Base-by-base conservation (phyloP, 148 eudicot species). In the Rheum nobile region DNA sequence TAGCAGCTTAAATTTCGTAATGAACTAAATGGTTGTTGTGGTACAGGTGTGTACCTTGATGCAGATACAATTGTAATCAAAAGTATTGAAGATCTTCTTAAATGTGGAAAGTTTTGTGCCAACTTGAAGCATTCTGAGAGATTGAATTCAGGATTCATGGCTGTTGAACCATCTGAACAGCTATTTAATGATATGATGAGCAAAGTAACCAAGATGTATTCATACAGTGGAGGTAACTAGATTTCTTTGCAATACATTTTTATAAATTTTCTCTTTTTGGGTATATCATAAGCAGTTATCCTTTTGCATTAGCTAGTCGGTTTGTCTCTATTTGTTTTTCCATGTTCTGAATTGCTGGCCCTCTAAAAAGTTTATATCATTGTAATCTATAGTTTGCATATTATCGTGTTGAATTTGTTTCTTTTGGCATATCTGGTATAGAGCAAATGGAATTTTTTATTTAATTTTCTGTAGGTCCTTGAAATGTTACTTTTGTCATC, bases 71-170 rank as follows among this genome's bases (percentile, higher is more conserved):
- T 95, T 50, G 99, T 91, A 59, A 82, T 95, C 61, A 90, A 90
- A 84, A 90, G 79, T 75, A 86, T 95, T 75, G 99, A 95, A 35
- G 93, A 86, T 83, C 86, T 95, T 37, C 91, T 95, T 76, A 90
- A 86, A 71, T 95, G 99, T 80, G 86, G 86, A 55, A 95, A 90
- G 80, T 95, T 95, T 71, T 95, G 99, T 84, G 99, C 99, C 63
- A 95, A 95, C 80, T 82, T 95, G 77, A 95, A 95, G 85, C 99
- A 95, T 83, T 95, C 99, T 22, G 99, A 95, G 77, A 90, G 97
- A 84, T 84, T 95, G 22, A 95, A 95, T 83, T 95, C 99, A 31
- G 99, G 99, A 31, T 97, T 95, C 46, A 84, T 95, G 88, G 99
- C 91, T 55, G 91, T 91, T 67, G 97, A 91, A 84, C 99, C 99